phyloP scores from a whole-genome alignment of 495 filamentous ascomycete species.

The Daldinia bambusicola region DNA sequence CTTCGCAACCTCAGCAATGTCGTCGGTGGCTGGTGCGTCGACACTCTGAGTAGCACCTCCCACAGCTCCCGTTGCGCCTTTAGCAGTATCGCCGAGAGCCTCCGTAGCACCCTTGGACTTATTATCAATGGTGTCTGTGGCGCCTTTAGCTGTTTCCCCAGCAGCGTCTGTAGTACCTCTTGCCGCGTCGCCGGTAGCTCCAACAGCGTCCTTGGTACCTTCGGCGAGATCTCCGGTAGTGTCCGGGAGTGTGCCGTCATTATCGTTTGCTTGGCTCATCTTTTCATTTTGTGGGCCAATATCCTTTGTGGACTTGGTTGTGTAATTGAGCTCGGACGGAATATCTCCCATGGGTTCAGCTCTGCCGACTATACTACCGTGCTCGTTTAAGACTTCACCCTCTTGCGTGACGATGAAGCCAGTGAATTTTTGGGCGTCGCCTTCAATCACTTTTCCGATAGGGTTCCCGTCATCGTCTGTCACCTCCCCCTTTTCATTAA shows the following conservation, averaged over 20 bases:
- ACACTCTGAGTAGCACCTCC: constrained; percentile 47
- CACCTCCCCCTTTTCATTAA: constrained; percentile 51
- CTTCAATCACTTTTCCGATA: constrained; percentile 69
- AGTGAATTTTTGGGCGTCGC: constrained; percentile 65
- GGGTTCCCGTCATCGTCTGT: constrained; percentile 63
- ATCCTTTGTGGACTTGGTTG: constrained; percentile 36
- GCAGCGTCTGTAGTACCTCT: constrained; percentile 22
- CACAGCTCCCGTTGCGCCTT: constrained; percentile 47
- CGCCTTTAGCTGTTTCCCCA: constrained; percentile 20
- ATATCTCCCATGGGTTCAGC: constrained; percentile 59
- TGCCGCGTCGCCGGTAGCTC: constrained; percentile 25
- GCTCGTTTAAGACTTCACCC: constrained; percentile 71
- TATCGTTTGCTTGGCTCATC: constrained; percentile 3
- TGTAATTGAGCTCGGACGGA: constrained; percentile 43
- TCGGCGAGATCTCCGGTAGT: constrained; percentile 28
- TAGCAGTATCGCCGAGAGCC: constrained; percentile 32
- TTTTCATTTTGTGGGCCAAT: constrained; percentile 14
- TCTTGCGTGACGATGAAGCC: constrained; percentile 67
- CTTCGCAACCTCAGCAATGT: constrained; percentile 15
- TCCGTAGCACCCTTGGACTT: constrained; percentile 24
- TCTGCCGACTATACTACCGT: constrained; percentile 68
- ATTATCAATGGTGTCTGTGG: constrained; percentile 21
- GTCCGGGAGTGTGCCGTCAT: constrained; percentile 31
- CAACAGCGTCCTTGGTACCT: constrained; percentile 26
- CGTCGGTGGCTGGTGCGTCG: constrained; percentile 1